Conservation (phyloP, 2,329 filamentous ascomycete species). For the Clathrospora elynae region DNA sequence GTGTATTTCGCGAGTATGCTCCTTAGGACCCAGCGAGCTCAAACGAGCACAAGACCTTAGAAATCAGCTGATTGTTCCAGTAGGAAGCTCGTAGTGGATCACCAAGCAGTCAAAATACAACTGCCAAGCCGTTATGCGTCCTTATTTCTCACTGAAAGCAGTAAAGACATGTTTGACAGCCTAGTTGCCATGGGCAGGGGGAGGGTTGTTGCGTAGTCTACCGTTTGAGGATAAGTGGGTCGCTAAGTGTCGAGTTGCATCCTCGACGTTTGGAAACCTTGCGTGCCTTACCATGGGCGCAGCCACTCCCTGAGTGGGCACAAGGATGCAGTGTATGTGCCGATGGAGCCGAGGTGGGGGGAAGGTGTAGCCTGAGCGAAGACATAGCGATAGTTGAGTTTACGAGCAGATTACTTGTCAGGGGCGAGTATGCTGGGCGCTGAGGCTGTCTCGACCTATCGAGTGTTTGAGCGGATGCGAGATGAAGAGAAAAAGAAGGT, state of each 20-base stretch:
- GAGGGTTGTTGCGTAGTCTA: slow-evolving; percentile 17
- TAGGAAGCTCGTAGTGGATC: slow-evolving; percentile 9
- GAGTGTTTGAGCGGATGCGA: too few species aligned
- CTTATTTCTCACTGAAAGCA: slow-evolving; percentile 6
- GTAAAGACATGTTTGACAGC: slow-evolving; percentile 20
- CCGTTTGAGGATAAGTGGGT: slow-evolving; percentile 36
- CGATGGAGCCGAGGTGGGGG: too few species aligned
- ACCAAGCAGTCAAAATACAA: slow-evolving; percentile 14
- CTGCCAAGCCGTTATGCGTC: slow-evolving; percentile 25
- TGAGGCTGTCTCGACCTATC: too few species aligned
- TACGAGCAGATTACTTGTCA: too few species aligned
- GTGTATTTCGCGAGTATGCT: too few species aligned
- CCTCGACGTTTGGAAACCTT: slow-evolving; percentile 37
- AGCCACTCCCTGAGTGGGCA: too few species aligned
- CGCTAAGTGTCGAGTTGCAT: slow-evolving; percentile 25
- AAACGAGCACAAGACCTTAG: slow-evolving; percentile 21
- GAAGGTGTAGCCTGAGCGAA: too few species aligned
- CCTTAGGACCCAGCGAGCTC: slow-evolving; percentile 17
- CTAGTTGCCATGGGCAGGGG: slow-evolving; percentile 17
- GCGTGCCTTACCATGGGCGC: slow-evolving; percentile 23
- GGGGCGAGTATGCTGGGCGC: too few species aligned
- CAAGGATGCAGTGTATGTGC: too few species aligned
- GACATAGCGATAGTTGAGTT: too few species aligned
- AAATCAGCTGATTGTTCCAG: slow-evolving; percentile 12
- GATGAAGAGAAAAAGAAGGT: too few species aligned